These are phyloP conservation scores for Alternaria sp. DNA, from an alignment of 2,329 filamentous ascomycete species.

Conservation along the genomic window DNA sequence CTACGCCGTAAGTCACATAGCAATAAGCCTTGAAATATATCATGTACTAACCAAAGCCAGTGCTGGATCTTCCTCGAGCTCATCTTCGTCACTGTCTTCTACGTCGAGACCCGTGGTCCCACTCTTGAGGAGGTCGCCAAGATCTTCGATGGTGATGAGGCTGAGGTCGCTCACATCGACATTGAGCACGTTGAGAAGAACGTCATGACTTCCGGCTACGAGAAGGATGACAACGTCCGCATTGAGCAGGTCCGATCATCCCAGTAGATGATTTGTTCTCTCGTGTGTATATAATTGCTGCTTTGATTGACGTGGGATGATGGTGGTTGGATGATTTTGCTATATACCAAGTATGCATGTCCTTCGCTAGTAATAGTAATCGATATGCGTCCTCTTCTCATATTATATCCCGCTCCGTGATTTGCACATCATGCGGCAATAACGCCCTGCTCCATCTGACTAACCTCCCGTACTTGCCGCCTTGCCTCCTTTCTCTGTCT, in stretches of 20 bases:
- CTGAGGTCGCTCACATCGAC: conserved; percentile 47
- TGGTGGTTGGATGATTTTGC: conserved; percentile 1
- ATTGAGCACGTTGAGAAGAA: conserved; percentile 28
- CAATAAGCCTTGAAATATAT: too few species aligned
- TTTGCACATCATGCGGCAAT: not conserved
- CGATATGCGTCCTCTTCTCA: not conserved
- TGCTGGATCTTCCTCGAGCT: conserved; percentile 67
- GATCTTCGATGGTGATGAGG: conserved; percentile 72
- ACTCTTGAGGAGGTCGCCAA: conserved; percentile 73
- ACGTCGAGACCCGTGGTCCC: conserved; percentile 72
- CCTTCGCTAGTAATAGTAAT: conserved; percentile 3
- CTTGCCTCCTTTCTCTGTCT: conserved; percentile 2
- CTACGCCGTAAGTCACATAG: conserved; percentile 58
- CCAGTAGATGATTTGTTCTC: conserved; percentile 1
- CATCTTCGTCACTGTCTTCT: conserved; percentile 69
- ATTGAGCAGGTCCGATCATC: conserved; percentile 19
- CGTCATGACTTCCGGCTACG: conserved; percentile 25
- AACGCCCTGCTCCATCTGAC: conserved; percentile 8
- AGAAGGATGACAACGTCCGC: conserved; percentile 31
- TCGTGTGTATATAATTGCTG: conserved; percentile 3
- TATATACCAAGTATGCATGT: conserved; percentile 2
- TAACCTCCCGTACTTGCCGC: not conserved
- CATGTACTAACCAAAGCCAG: conserved; percentile 18
- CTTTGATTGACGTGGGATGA: not conserved
- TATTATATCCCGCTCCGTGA: not conserved